Base-by-base conservation (phyloP, 2,329 filamentous ascomycete genomes). In the Ophiostoma angusticollis region DNA sequence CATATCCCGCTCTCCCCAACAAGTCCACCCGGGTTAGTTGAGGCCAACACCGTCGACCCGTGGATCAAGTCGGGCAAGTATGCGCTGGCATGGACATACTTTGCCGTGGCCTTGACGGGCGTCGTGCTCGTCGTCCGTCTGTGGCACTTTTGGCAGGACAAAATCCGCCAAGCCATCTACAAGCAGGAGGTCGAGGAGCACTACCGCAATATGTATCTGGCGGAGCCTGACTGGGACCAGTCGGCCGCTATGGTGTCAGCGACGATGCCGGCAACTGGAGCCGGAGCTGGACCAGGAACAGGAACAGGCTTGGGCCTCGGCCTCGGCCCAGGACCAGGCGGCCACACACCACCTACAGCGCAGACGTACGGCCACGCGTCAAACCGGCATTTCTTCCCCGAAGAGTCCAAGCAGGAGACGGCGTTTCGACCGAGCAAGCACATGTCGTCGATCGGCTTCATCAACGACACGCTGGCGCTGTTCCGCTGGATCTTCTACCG, bases 81-180 rank as follows among this genome's bases (percentile, higher is more conserved):
- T 61, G 85, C 72, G 2, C 62, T 84, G 37, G 84, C 80, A 41
- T 94, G 85, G 77, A 84, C 89, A 12, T 94, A 93, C 59, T 93
- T 94, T 52, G 78, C 81, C 37, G 58, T 93, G 35, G 74, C 78
- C 36, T 58, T 95, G 43, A 68, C 87, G 47, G 69, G 72, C 21
- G 52, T 74, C 39, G 77, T 87, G 5, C 62, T 81, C 9, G 52
- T 80, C 9, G 66, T 89, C 54, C 77, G 85, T 48, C 69, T 83
- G 54, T 94, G 87, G 68, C 82, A 94, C 58, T 78, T 81, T 49
- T 94, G 85, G 80, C 85, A 87, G 50, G 87, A 95, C 64, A 93
- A 91, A 63, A 84, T 93, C 48, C 76, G 87, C 49, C 83, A 87
- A 49, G 87, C 85, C 46, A 74, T 91, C 44, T 84, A 91, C 63